These are phyloP conservation scores for Gossypium schwendimanii DNA, from an alignment of 441 rosid species.

Conservation along the genomic window DNA sequence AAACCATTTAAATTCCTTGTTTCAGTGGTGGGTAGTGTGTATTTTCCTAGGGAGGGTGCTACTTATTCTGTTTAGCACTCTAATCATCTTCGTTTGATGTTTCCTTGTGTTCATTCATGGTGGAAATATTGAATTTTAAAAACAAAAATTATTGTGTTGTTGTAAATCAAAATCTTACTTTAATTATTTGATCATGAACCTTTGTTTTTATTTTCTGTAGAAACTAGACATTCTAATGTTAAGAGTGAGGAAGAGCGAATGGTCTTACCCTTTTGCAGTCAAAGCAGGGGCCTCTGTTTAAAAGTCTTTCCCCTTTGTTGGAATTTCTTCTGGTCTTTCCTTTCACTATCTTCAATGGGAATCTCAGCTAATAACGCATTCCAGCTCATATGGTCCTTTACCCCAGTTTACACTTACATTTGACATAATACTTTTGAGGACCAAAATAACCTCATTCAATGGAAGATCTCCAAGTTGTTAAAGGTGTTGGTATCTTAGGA, in stretches of 20 bases:
- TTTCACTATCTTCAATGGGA: constrained; percentile 23
- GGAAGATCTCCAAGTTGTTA: neutral
- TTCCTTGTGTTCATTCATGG: neutral
- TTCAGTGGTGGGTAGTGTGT: neutral
- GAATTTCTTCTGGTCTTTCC: neutral
- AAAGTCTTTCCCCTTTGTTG: constrained; percentile 9
- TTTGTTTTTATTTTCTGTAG: too few species aligned
- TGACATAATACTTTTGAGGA: constrained; percentile 16
- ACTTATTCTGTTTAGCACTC: neutral
- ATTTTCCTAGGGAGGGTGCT: too few species aligned
- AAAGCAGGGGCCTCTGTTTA: constrained; percentile 1
- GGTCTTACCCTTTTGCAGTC: constrained; percentile 8
- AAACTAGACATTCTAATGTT: too few species aligned
- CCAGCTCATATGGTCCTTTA: constrained; percentile 41
- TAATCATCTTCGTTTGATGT: neutral
- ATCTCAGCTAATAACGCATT: constrained; percentile 36
- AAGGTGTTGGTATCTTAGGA: constrained; percentile 13
- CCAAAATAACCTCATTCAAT: constrained; percentile 26
- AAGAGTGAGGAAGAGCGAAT: constrained; percentile 6
- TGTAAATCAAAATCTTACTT: neutral
- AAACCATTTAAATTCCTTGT: neutral
- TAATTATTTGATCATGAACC: too few species aligned
- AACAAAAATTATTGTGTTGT: neutral
- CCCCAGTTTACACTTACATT: neutral
- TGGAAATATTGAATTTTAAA: too few species aligned